A percentile compares a stretch with the other conserved stretches of the same genome.
Evolutionary conservation across 352 stramenopile genomes (phyloP).

Genomic region (Lagenidium giganteum): DNA sequence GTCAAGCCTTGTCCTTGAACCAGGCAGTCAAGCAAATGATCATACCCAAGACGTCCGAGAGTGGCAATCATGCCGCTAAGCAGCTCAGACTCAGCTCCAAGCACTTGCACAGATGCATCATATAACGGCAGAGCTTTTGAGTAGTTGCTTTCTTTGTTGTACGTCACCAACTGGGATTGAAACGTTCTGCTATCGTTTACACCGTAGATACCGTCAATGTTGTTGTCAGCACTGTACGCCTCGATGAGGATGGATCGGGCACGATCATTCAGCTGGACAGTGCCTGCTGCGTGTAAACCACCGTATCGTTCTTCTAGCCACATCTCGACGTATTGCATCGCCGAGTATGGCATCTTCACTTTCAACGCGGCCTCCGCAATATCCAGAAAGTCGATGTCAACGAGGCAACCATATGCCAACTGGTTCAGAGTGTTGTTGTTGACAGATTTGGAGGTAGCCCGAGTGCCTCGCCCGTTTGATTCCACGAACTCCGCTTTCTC

Average conservation of each 20-base stretch:
- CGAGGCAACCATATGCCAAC: conserved; percentile 44
- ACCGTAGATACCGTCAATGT: conserved; percentile 72
- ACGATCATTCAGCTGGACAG: conserved; percentile 13
- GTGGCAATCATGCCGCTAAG: conserved; percentile 42
- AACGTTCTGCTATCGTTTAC: conserved; percentile 72
- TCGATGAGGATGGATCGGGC: conserved; percentile 56
- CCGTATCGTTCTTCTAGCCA: conserved; percentile 66
- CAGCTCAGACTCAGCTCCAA: conserved; percentile 16
- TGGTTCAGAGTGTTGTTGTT: conserved; percentile 16
- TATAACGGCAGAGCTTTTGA: conserved; percentile 65
- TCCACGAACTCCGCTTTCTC: conserved; percentile 73
- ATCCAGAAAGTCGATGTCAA: conserved; percentile 59
- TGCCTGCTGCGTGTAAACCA: conserved; percentile 1
- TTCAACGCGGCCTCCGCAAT: conserved; percentile 56
- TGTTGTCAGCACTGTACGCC: conserved; percentile 55
- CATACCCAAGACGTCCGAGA: conserved; percentile 63
- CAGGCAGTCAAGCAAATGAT: conserved; percentile 63
- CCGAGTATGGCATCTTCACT: conserved; percentile 84
- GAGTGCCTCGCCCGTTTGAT: conserved; percentile 27
- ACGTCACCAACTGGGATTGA: conserved; percentile 65
- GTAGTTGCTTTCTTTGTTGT: conserved; percentile 61
- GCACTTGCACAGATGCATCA: conserved; percentile 63
- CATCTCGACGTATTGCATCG: conserved; percentile 89
- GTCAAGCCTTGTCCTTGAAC: no score
- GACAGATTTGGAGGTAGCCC: conserved; percentile 1